Evolutionary conservation across 1,139 yeast genomes (phyloP), one percentile per base, ranked within the genome.

Genomic region (Yamadazyma dendronema): DNA sequence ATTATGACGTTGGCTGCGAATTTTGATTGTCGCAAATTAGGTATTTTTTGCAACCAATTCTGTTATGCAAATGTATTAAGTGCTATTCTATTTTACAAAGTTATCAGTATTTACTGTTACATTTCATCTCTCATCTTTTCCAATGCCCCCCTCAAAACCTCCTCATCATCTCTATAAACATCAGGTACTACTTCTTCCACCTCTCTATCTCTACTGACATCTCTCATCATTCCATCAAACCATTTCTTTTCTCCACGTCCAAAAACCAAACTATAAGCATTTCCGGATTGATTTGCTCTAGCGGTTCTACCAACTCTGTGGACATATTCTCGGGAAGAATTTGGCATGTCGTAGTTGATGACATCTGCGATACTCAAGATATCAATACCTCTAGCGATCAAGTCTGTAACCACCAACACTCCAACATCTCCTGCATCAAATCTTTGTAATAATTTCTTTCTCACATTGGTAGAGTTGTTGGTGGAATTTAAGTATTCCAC

Each of bases 231-330:
- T 35, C 62, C 71, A 47, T 70, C 67, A 50, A 78, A 78, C 81
- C 89, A 86, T 49, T 72, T 79, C 38, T 65, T 67, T 49, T 89
- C 97, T 38, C 89, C 90, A 41, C 76, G 79, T 21, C 96, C 95
- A 41, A 81, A 72, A 16, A 81, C 70, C 29, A 89, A 57, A 39
- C 77, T 83, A 53, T 79, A 76, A 0, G 96, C 95, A 35, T 70
- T 67, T 53, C 99, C 99, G 0, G 50, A 35, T 34, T 81, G 76
- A 38, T 84, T 82, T 2, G 97, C 98, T 62, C 98, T 79, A 1
- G 97, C 97, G 0, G 97, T 90, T 67, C 98, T 81, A 31, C 98
- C 98, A 25, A 90, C 92, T 49, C 98, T 75, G 59, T 92, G 99
- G 23, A 92, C 87, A 51, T 92, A 94, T 53, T 92, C 98, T 47